Conservation (phyloP, 306 rosid genomes). For the Rosa chinensis region DNA sequence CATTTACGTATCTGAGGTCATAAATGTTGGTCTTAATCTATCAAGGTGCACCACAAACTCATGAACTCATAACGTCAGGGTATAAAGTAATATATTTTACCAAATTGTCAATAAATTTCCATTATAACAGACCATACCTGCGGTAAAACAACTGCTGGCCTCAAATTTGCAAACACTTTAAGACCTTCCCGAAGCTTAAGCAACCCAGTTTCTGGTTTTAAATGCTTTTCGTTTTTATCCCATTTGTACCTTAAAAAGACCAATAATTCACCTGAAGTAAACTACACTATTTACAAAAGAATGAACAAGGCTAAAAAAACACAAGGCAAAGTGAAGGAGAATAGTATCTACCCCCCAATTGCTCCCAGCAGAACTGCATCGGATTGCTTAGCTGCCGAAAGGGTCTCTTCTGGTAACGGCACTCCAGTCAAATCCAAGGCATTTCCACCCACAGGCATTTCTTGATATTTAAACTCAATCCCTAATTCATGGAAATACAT, state of each 20-base stretch:
- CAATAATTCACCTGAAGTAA: not conserved
- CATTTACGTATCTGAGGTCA: not conserved
- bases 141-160: slow-evolving; percentile 76
- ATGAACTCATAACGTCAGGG: not conserved
- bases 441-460: slow-evolving; percentile 85
- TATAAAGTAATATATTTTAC: not conserved
- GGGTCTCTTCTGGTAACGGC: slow-evolving; percentile 82
- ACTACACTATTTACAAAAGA: not conserved
- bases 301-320: not conserved
- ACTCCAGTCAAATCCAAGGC: slow-evolving; percentile 84
- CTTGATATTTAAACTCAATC: slow-evolving; percentile 59
- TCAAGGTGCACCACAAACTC: not conserved
- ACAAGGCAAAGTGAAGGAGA: not conserved
- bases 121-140: slow-evolving; percentile 42
- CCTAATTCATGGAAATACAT: slow-evolving; percentile 38
- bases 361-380: slow-evolving; percentile 88
- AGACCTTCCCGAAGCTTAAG: slow-evolving; percentile 71
- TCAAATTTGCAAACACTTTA: slow-evolving; percentile 76
- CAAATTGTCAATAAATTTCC: not conserved
- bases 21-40: not conserved
- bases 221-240: slow-evolving; percentile 69
- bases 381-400: slow-evolving; percentile 63
- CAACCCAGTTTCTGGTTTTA: slow-evolving; percentile 93
- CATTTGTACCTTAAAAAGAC: slow-evolving; percentile 60
- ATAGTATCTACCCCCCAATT: slow-evolving; percentile 72